Evolutionary conservation across 495 filamentous ascomycete genomes (phyloP), one percentile per base, ranked within the genome.

Genomic region (Hyaloscypha hepaticicola): DNA sequence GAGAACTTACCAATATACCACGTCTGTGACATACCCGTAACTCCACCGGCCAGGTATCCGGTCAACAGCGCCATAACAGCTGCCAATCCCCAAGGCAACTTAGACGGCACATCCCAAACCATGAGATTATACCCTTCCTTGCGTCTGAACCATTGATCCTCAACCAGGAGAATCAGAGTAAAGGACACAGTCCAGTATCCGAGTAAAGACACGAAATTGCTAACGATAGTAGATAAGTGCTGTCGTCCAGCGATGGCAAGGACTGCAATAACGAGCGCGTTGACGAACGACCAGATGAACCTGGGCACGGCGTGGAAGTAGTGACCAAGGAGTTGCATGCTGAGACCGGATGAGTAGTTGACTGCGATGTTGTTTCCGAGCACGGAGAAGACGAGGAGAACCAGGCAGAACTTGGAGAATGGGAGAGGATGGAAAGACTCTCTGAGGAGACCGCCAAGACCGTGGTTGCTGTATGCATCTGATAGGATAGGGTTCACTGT

Each of bases 141-240:
- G 31, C 63, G 33, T 19, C 86, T 80, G 76, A 88, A 88, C 49
- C 80, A 58, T 64, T 83, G 83, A 71, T 90, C 84, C 64, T 90
- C 87, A 12, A 74, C 72, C 64, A 86, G 78, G 3, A 89, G 64
- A 64, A 88, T 85, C 60, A 82, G 75, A 34, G 83, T 81, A 70
- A 83, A 86, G 1, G 77, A 78, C 14, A 84, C 83, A 58, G 78
- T 80, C 81, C 84, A 86, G 72, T 87, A 88, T 6, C 85, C 83
- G 22, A 88, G 74, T 34, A 87, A 70, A 11, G 79, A 78, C 25
- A 88, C 77, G 72, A 87, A 86, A 62, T 85, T 79, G 68, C 82
- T 74, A 29, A 83, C 68, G 24, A 78, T 78, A 0, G 66, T 66
- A 28, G 77, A 68, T 33, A 83, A 74, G 41, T 75, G 69, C 45